Evolutionary conservation across 129 eudicot species (phyloP).

Genomic region (Artemisia argyi): DNA sequence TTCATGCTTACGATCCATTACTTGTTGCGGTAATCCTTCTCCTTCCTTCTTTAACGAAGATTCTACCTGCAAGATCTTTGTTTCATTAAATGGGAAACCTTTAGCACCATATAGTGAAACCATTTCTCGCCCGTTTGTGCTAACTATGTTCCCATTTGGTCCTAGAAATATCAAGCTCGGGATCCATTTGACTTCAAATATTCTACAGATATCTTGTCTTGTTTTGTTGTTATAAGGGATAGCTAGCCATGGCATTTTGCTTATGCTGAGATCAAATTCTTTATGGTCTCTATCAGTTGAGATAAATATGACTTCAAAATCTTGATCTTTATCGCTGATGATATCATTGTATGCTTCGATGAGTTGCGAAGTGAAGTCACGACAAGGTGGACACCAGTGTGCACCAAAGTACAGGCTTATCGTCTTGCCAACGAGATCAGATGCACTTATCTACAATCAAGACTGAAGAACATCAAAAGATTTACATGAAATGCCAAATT

Average conservation of each 20-base stretch:
- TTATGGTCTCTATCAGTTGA: constrained; percentile 47
- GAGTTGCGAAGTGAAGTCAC: constrained; percentile 44
- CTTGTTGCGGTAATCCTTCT: constrained; percentile 39
- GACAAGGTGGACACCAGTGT: constrained; percentile 59
- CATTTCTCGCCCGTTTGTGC: constrained; percentile 42
- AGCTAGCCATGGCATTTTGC: constrained; percentile 62
- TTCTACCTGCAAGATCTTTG: constrained; percentile 38
- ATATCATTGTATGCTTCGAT: constrained; percentile 43
- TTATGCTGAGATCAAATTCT: constrained; percentile 43
- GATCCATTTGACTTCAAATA: constrained; percentile 47
- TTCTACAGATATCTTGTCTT: constrained; percentile 43
- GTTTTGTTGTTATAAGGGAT: constrained; percentile 47
- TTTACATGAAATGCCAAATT: background rate
- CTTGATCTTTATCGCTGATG: constrained; percentile 19
- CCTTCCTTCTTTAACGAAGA: constrained; percentile 39
- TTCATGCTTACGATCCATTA: constrained; percentile 41
- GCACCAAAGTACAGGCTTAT: constrained; percentile 55
- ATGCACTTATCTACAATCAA: constrained; percentile 35
- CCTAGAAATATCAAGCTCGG: constrained; percentile 48
- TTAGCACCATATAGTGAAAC: constrained; percentile 43
- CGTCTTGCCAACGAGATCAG: constrained; percentile 50
- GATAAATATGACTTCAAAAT: constrained; percentile 46
- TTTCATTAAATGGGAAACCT: constrained; percentile 50
- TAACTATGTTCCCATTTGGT: constrained; percentile 40
- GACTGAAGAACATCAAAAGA: constrained; percentile 11